Base-by-base conservation (phyloP, 306 rosid genomes). In the Acacia acuminata region DNA sequence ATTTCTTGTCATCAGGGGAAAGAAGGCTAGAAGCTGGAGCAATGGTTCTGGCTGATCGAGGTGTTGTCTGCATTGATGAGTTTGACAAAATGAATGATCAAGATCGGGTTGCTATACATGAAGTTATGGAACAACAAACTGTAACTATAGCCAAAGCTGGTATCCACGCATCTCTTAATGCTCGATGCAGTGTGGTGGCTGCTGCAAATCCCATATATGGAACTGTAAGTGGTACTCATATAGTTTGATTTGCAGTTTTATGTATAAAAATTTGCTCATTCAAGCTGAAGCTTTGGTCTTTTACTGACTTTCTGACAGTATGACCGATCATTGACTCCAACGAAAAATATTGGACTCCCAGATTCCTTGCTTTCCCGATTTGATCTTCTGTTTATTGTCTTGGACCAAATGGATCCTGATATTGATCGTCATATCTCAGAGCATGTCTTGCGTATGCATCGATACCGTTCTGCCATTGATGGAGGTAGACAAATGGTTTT, bases 161-260 rank as follows among this genome's bases (percentile, higher is more conserved):
- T 71, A 96, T 96, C 86, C 99, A 96, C 84, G 99, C 99, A 69
- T 96, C 99, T 45, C 92, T 96, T 47, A 96, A 96, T 80, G 99
- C 99, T 14, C 89, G 99, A 25, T 96, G 99, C 89, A 96, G 99
- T 85, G 99, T 94, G 86, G 97, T 96, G 69, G 99, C 99, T 79
- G 99, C 99, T 58, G 99, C 99, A 77, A 96, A 96, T 90, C 99
- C 99, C 83, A 96, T 96, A 79, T 96, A 96, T 90, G 99, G 99
- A 86, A 91, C 97, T 82, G 99, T 94, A 87, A 91, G 96, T 90
- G 80, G 63, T 67, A 47, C 63, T 65, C 76, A 53, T n/a, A n/a
- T 75, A 75, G 42, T 34, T 75, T 64, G 42, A 34, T 24, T 43
- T 40, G 76, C 45, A 47, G 25, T 55, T 76, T 74, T 63, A 86